Base-by-base conservation (phyloP, 768 basidiomycete species). In the Suillus bovinus region DNA sequence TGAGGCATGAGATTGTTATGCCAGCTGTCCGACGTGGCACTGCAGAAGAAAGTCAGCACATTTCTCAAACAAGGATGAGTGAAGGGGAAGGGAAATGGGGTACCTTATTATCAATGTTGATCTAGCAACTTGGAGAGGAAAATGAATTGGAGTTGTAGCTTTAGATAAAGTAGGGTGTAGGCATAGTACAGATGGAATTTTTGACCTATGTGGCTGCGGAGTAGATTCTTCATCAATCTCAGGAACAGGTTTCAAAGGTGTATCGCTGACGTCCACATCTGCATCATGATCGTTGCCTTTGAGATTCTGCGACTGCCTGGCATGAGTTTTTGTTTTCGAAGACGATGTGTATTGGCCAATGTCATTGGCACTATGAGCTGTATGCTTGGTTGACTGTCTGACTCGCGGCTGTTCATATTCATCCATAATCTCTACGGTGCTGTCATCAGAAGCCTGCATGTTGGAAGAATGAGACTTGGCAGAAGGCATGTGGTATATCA, bases 121-220 rank as follows among this genome's bases (percentile, higher is more conserved):
- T 53, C 69, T 67, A 33, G 67, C 70, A 16, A 62, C 8, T 36
- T 67, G 66, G 20, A 74, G 49, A n/a, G 72, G 72, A 3, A 59
- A 59, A 8, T 24, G 20, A 4, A 46, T 42, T 53, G 22, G 34
- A 24, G 52, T 53, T 16, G 54, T 5, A 9, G 38, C 4, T 39
- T 46, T n/a, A 38, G 34, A 22, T 22, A 27, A 10, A 33, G 33
- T 63, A 8, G 53, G 17, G n/a, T 42, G 36, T 5, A 9, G 22
- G 5, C 24, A 34, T 24, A 8, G 20, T 11, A 56, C 33, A 31
- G n/a, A n/a, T 4, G 34, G 55, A 38, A 11, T 56, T 11, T 44
- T 64, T 58, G 24, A 58, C 49, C 61, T 58, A 27, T 36, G 7
- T 5, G 72, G 74, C 38, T 70, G 67, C 53, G 72, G 74, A 2